Evolutionary conservation across 768 basidiomycete species (phyloP).

Genomic region (Russula ochroleuca): DNA sequence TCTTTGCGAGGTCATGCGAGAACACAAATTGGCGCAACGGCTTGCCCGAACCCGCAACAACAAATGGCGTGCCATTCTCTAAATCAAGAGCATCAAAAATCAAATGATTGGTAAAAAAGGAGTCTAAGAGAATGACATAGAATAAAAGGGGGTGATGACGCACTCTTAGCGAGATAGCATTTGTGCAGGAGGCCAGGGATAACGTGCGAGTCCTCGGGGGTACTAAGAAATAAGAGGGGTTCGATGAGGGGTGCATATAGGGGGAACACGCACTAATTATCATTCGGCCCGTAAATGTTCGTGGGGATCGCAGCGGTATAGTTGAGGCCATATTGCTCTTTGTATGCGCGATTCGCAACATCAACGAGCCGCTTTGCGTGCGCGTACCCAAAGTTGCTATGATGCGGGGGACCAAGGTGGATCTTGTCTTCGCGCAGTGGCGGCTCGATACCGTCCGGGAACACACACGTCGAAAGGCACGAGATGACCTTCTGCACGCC

Average conservation of each 20-base stretch:
- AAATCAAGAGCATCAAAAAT: background rate
- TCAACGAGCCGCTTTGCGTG: slow-evolving; percentile 1
- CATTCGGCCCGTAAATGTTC: background rate
- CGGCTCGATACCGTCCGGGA: background rate
- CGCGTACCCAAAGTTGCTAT: background rate
- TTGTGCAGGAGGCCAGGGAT: slow-evolving; percentile 1
- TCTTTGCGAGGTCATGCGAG: background rate
- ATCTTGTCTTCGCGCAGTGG: slow-evolving; percentile 1
- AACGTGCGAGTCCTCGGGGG: background rate
- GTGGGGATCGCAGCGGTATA: background rate
- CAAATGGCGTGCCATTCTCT: background rate
- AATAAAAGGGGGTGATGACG: background rate
- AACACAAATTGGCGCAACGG: slow-evolving; percentile 1
- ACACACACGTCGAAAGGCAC: background rate
- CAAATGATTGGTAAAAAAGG: background rate
- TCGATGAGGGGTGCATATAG: background rate
- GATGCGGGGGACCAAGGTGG: slow-evolving; percentile 1
- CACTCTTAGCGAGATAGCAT: background rate
- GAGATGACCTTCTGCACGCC: slow-evolving; percentile 5
- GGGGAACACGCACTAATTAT: background rate
- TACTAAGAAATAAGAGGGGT: background rate
- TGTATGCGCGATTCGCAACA: background rate
- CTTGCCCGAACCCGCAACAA: background rate
- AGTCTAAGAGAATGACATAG: no score
- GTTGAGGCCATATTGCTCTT: background rate